Evolutionary conservation across 306 rosid genomes (phyloP).

Genomic region (Begonia fuchsioides): DNA sequence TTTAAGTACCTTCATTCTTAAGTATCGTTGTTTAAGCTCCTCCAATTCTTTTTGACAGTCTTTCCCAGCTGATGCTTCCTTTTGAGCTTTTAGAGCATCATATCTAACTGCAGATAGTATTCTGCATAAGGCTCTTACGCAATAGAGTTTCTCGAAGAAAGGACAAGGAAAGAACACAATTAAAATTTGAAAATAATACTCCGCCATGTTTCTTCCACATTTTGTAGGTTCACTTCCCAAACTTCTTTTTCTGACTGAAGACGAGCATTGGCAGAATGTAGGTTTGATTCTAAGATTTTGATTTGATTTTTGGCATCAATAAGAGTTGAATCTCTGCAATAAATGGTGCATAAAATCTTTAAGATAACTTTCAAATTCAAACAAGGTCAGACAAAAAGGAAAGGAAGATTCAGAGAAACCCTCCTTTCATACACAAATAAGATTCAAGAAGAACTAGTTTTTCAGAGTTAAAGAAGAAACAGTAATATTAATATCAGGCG

Average conservation of each 20-base stretch:
- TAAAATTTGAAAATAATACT: slow-evolving; percentile 30
- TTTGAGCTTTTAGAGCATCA: slow-evolving; percentile 67
- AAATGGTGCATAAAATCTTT: slow-evolving; percentile 19
- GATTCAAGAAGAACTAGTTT: neutral
- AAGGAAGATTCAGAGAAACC: neutral
- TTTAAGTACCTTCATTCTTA: slow-evolving; percentile 54
- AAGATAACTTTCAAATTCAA: neutral
- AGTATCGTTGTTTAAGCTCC: slow-evolving; percentile 61
- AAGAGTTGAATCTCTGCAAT: slow-evolving; percentile 58
- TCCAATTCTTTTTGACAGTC: slow-evolving; percentile 60
- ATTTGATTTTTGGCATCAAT: slow-evolving; percentile 42
- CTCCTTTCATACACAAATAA: neutral
- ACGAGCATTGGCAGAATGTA: slow-evolving; percentile 43
- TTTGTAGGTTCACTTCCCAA: slow-evolving; percentile 77
- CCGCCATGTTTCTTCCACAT: slow-evolving; percentile 90
- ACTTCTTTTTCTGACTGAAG: slow-evolving; percentile 70
- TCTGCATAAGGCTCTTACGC: slow-evolving; percentile 11
- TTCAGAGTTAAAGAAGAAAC: too few species aligned
- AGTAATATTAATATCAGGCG: too few species aligned
- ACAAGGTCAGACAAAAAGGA: neutral
- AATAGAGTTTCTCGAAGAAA: slow-evolving; percentile 1
- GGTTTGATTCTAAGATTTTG: slow-evolving; percentile 58
- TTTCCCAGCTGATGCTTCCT: slow-evolving; percentile 50
- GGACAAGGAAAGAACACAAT: slow-evolving; percentile 8
- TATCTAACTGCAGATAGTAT: slow-evolving; percentile 52